These are phyloP conservation scores for Suhomyces faveliae DNA, from an alignment of 805 yeast genomes.

Conservation along the genomic window DNA sequence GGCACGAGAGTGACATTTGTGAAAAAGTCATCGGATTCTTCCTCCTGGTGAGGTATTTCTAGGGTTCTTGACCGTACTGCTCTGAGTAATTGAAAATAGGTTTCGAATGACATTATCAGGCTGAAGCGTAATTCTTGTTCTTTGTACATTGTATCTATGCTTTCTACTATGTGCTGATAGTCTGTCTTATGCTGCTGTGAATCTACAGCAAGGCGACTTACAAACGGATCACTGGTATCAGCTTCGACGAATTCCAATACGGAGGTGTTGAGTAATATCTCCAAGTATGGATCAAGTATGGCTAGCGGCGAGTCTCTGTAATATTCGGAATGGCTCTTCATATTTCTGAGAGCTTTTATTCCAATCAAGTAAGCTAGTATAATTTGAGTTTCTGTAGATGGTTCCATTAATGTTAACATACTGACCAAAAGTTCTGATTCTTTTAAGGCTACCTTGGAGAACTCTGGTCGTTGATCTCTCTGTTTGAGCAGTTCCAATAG, in stretches of 20 bases:
- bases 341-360: constrained; percentile 1
- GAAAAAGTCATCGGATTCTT: constrained; percentile 29
- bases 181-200: constrained; percentile 9
- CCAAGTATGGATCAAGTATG: constrained; percentile 27
- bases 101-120: constrained; percentile 19
- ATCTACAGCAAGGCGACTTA: constrained; percentile 4
- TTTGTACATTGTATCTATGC: neutral
- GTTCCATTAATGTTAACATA: constrained; percentile 21
- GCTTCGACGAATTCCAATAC: constrained; percentile 16
- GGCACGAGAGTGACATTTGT: constrained; percentile 63
- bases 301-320: constrained; percentile 19
- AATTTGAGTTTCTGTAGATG: constrained; percentile 29
- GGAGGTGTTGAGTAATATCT: constrained; percentile 30
- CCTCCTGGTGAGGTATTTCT: constrained; percentile 54
- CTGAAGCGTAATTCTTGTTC: constrained; percentile 6
- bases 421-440: constrained; percentile 22
- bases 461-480: constrained; percentile 10
- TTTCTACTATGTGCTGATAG: constrained; percentile 10
- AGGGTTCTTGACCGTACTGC: constrained; percentile 60
- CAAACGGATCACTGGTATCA: constrained; percentile 10
- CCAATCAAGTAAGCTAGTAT: constrained; percentile 24
- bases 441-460: neutral
- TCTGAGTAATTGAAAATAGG: constrained; percentile 30
- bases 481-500: constrained; percentile 18
- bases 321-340: neutral